A percentile compares a stretch with the other conserved stretches of the same genome.
These are phyloP conservation scores for Sparassis latifolia DNA, from an alignment of 1,284 basidiomycete species.

Conservation along the genomic window DNA sequence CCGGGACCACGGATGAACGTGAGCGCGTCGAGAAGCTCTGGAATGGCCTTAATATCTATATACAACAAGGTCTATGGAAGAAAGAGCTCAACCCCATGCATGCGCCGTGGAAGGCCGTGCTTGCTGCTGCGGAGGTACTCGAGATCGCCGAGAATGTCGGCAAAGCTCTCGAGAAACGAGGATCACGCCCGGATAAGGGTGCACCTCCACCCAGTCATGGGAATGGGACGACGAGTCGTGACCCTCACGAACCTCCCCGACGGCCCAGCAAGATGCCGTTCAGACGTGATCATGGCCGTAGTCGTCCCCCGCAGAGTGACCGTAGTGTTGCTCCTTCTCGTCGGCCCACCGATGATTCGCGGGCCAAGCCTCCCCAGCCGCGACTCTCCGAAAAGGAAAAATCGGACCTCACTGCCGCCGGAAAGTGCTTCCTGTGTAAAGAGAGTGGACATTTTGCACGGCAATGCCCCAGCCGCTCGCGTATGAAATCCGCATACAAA, in stretches of 20 bases:
- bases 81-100: background rate
- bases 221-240: too few relatives aligned
- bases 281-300: too few relatives aligned
- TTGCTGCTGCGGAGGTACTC: slow-evolving; percentile 3
- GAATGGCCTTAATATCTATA: background rate
- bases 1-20: slow-evolving; percentile 2
- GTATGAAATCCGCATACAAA: background rate
- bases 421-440: slow-evolving; percentile 2
- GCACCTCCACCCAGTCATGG: background rate
- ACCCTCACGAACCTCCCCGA: background rate
- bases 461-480: background rate
- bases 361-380: background rate
- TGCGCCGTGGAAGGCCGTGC: slow-evolving; percentile 2
- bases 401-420: background rate
- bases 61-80: slow-evolving; percentile 6
- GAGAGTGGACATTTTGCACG: slow-evolving; percentile 1
- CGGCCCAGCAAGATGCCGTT: background rate
- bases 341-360: background rate
- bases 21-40: slow-evolving; percentile 5
- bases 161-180: too few relatives aligned
- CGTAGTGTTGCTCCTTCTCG: background rate
- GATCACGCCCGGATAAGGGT: background rate
- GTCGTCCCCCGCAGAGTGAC: background rate
- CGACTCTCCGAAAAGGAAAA: slow-evolving; percentile 1
- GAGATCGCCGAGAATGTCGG: slow-evolving; percentile 2